Percentiles rank a stretch among this genome's conserved stretches.
Conservation (phyloP, 2,329 filamentous ascomycete genomes). For the Achaetomium macrosporum region DNA sequence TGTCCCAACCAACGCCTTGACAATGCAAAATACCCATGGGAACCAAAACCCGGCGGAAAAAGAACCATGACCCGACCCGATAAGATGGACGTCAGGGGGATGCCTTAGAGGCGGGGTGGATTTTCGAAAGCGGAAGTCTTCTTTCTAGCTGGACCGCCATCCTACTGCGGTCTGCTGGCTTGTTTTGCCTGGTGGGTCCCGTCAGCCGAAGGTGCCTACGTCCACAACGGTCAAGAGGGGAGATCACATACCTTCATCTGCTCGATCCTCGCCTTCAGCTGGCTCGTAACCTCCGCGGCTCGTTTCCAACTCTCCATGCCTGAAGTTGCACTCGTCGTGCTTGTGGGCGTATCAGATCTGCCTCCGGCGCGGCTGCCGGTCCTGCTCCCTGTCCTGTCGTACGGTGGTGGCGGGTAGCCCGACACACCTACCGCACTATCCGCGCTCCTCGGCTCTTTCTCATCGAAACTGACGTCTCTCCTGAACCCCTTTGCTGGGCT, state of each 20-base stretch:
- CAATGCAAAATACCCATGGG: slow-evolving; percentile 9
- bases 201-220: too few species aligned
- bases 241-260: slow-evolving; percentile 72
- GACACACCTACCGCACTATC: slow-evolving; percentile 25
- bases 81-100: not conserved
- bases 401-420: not conserved
- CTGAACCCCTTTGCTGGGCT: slow-evolving; percentile 55
- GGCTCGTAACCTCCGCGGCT: slow-evolving; percentile 94
- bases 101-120: not conserved
- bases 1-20: slow-evolving; percentile 10
- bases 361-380: slow-evolving; percentile 21
- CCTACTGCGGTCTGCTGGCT: slow-evolving; percentile 42
- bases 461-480: slow-evolving; percentile 28
- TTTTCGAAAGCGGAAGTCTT: not conserved
- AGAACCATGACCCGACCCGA: not conserved
- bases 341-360: slow-evolving; percentile 12
- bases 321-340: slow-evolving; percentile 35
- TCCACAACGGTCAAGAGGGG: not conserved
- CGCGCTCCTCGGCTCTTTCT: slow-evolving; percentile 24
- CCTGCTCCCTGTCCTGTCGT: slow-evolving; percentile 21
- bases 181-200: slow-evolving; percentile 27
- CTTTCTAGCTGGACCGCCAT: slow-evolving; percentile 12
- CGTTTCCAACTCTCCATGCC: slow-evolving; percentile 92
- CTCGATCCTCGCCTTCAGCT: slow-evolving; percentile 94
- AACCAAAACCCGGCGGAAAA: not conserved